These are phyloP conservation scores for Capronia coronata DNA, from an alignment of 2,329 filamentous ascomycete genomes.

Conservation along the genomic window DNA sequence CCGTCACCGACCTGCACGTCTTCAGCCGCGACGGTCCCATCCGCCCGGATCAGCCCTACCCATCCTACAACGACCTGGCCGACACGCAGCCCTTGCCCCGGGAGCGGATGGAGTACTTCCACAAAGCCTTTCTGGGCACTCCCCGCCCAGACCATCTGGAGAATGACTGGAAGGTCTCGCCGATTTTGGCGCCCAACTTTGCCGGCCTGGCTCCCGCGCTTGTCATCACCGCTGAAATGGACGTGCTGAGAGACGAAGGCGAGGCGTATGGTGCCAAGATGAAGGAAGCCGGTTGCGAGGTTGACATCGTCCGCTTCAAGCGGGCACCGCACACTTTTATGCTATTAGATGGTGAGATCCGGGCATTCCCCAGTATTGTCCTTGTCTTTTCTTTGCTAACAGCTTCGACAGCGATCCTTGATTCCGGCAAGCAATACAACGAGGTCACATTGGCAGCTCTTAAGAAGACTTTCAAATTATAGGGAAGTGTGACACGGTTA, in stretches of 20 bases:
- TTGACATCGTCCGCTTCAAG: constrained; percentile 31
- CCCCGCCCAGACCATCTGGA: constrained; percentile 34
- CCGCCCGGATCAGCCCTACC: constrained; percentile 34
- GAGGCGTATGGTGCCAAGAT: constrained; percentile 37
- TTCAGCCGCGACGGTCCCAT: constrained; percentile 36
- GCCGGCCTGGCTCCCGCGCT: constrained; percentile 36
- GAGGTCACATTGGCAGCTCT: background rate
- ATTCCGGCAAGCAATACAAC: background rate
- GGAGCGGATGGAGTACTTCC: constrained; percentile 38
- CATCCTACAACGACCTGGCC: constrained; percentile 38
- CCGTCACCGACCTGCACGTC: constrained; percentile 34
- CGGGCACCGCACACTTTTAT: constrained; percentile 35
- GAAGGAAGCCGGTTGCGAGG: constrained; percentile 33
- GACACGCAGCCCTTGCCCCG: constrained; percentile 34
- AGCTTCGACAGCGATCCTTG: background rate
- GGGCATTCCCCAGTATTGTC: too few relatives aligned
- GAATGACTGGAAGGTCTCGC: constrained; percentile 40
- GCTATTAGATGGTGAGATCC: background rate
- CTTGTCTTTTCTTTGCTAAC: too few relatives aligned
- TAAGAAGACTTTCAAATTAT: too few relatives aligned
- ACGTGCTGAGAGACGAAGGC: constrained; percentile 35
- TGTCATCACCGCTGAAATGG: constrained; percentile 38
- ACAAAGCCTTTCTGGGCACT: constrained; percentile 36
- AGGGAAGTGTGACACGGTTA: too few relatives aligned
- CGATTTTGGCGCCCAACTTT: constrained; percentile 36